These are phyloP conservation scores for Colletotrichum truncatum DNA, from an alignment of 2,329 filamentous ascomycete genomes.

Conservation along the genomic window DNA sequence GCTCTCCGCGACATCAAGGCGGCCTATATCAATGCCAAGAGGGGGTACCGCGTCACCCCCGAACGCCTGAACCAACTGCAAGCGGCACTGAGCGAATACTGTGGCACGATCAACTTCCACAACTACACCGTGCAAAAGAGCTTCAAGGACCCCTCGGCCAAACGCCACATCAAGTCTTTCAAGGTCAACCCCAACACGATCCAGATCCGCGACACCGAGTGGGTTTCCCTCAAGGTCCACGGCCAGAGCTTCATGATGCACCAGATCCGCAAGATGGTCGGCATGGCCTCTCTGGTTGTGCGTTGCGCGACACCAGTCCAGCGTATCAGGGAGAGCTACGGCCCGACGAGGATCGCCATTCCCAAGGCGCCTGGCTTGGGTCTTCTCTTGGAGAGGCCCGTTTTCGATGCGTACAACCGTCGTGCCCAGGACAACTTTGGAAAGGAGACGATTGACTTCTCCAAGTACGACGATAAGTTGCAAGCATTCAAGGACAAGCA, in stretches of 20 bases:
- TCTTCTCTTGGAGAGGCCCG: slow-evolving; percentile 86
- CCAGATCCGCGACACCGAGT: slow-evolving; percentile 90
- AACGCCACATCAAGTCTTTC: slow-evolving; percentile 94
- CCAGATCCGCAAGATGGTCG: slow-evolving; percentile 99
- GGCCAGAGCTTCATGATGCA: slow-evolving; percentile 99
- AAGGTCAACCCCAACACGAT: slow-evolving; percentile 79
- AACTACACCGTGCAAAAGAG: slow-evolving; percentile 97
- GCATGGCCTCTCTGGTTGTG: slow-evolving; percentile 85
- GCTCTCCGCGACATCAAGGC: slow-evolving; percentile 80
- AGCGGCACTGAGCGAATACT: slow-evolving; percentile 76
- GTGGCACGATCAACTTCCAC: slow-evolving; percentile 91
- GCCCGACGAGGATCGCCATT: slow-evolving; percentile 78
- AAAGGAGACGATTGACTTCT: slow-evolving; percentile 79
- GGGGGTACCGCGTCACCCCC: slow-evolving; percentile 81
- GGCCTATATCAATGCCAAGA: slow-evolving; percentile 84
- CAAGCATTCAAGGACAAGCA: slow-evolving; percentile 89
- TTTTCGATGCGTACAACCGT: slow-evolving; percentile 90
- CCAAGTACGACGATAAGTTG: slow-evolving; percentile 79
- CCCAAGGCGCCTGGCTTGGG: slow-evolving; percentile 94
- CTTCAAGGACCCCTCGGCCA: slow-evolving; percentile 82
- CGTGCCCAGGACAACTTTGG: slow-evolving; percentile 71
- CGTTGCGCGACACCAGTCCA: slow-evolving; percentile 81
- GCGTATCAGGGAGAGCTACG: slow-evolving; percentile 80
- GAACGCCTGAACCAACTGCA: slow-evolving; percentile 80
- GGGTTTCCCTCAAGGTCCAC: slow-evolving; percentile 95